phyloP scores from a whole-genome alignment of 2,329 filamentous ascomycete genomes.

The Plectosphaerella sp. region DNA sequence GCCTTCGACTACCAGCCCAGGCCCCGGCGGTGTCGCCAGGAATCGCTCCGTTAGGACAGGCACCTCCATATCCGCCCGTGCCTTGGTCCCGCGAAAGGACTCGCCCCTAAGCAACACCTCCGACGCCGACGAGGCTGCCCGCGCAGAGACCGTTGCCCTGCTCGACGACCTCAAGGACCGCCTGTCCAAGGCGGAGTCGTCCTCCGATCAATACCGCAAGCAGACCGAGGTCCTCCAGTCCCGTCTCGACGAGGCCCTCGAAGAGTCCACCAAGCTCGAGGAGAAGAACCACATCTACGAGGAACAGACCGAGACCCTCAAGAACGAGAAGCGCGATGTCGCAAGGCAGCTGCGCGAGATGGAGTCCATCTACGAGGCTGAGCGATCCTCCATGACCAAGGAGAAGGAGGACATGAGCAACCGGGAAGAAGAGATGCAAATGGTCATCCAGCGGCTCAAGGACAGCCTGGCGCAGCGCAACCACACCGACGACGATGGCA shows the following conservation, averaged over 20 bases:
- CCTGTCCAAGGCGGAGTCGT: conserved; percentile 72
- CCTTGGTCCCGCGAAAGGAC: conserved; percentile 59
- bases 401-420: conserved; percentile 86
- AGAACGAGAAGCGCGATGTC: conserved; percentile 80
- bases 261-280: conserved; percentile 82
- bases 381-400: conserved; percentile 79
- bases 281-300: conserved; percentile 84
- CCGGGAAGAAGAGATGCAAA: conserved; percentile 85
- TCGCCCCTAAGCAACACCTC: conserved; percentile 39
- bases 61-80: conserved; percentile 69
- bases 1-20: conserved; percentile 40
- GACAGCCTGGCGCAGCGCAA: conserved; percentile 74
- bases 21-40: conserved; percentile 39
- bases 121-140: conserved; percentile 64
- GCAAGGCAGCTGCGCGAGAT: conserved; percentile 83
- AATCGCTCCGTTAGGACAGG: conserved; percentile 62
- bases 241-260: conserved; percentile 77
- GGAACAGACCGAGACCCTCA: conserved; percentile 73
- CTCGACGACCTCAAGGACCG: conserved; percentile 83
- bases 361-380: conserved; percentile 87
- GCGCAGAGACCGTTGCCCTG: conserved; percentile 72
- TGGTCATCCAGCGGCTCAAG: conserved; percentile 86
- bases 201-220: conserved; percentile 75
- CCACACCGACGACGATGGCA: conserved; percentile 54
- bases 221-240: conserved; percentile 81